A percentile compares a stretch with the other conserved stretches of the same genome.
Evolutionary conservation across 495 filamentous ascomycete genomes (phyloP).

Genomic region (Letharia columbiana): DNA sequence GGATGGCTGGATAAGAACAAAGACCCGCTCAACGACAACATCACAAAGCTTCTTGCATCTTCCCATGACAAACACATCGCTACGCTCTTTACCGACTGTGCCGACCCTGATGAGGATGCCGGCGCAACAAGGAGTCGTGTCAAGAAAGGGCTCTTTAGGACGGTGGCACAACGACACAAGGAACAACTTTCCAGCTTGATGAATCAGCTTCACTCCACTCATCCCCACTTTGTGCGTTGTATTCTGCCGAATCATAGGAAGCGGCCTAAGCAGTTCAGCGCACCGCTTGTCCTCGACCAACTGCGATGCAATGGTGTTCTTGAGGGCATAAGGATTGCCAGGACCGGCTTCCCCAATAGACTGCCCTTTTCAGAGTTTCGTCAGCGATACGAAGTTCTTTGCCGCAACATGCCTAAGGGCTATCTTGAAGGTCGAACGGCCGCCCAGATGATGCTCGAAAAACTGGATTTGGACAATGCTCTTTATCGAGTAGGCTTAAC

Average conservation of each 20-base stretch:
- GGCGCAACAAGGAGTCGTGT: slow-evolving; percentile 69
- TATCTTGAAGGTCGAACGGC: slow-evolving; percentile 84
- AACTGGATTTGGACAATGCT: slow-evolving; percentile 70
- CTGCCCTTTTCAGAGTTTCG: slow-evolving; percentile 89
- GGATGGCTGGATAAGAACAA: slow-evolving; percentile 99
- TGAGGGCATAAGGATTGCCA: slow-evolving; percentile 93
- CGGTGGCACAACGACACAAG: slow-evolving; percentile 94
- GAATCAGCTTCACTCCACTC: slow-evolving; percentile 89
- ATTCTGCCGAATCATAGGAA: slow-evolving; percentile 99
- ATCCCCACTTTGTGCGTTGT: slow-evolving; percentile 97
- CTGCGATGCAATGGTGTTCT: slow-evolving; percentile 96
- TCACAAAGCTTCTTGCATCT: slow-evolving; percentile 75
- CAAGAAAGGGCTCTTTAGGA: slow-evolving; percentile 96
- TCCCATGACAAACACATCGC: slow-evolving; percentile 79
- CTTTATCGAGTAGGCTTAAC: slow-evolving; percentile 91
- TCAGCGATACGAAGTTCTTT: slow-evolving; percentile 95
- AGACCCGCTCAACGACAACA: slow-evolving; percentile 93
- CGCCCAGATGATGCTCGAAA: slow-evolving; percentile 80
- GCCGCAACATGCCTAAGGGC: slow-evolving; percentile 77
- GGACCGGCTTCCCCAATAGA: slow-evolving; percentile 97
- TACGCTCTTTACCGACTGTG: slow-evolving; percentile 79
- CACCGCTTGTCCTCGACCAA: slow-evolving; percentile 86
- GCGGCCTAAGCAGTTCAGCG: slow-evolving; percentile 83
- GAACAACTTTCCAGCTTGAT: slow-evolving; percentile 93
- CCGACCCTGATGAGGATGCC: slow-evolving; percentile 63